Percentiles rank a stretch among this genome's conserved stretches.
These are phyloP conservation scores for Mycena vitilis DNA, from an alignment of 768 basidiomycete species.

Conservation along the genomic window DNA sequence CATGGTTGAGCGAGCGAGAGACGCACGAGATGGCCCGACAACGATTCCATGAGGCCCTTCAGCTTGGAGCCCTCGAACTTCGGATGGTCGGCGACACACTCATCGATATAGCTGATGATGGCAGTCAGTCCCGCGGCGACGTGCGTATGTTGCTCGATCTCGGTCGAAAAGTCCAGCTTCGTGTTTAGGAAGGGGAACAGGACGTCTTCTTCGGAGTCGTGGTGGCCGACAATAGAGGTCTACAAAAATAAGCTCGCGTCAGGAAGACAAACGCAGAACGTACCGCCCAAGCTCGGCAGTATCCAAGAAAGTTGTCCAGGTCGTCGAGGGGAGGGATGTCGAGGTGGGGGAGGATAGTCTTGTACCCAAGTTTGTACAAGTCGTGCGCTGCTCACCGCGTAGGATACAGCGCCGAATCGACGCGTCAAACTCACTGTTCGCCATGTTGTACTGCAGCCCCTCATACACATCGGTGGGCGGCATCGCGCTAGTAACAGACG, in stretches of 20 bases:
- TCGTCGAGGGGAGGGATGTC: slow-evolving; percentile 50
- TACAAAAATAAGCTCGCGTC: not conserved
- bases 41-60: slow-evolving; percentile 42
- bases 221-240: slow-evolving; percentile 48
- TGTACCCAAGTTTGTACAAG: slow-evolving; percentile 50
- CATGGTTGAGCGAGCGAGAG: too few species aligned
- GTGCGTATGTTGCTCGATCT: slow-evolving; percentile 49
- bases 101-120: slow-evolving; percentile 41
- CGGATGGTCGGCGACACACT: slow-evolving; percentile 40
- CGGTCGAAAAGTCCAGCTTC: slow-evolving; percentile 52
- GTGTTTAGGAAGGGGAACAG: slow-evolving; percentile 51
- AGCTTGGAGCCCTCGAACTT: slow-evolving; percentile 46
- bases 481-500: slow-evolving; percentile 7
- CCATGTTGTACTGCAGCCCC: slow-evolving; percentile 35
- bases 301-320: slow-evolving; percentile 53
- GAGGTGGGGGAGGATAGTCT: slow-evolving; percentile 48
- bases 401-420: not conserved
- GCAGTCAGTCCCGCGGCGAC: slow-evolving; percentile 46
- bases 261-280: not conserved
- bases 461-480: slow-evolving; percentile 24
- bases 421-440: slow-evolving; percentile 25
- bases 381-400: slow-evolving; percentile 43
- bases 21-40: slow-evolving; percentile 48
- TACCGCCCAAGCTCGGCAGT: slow-evolving; percentile 51
- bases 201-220: slow-evolving; percentile 49